Evolutionary conservation across 2,329 filamentous ascomycete species (phyloP), one percentile per base, ranked within the genome.

Genomic region (Aspergillus cejpii): DNA sequence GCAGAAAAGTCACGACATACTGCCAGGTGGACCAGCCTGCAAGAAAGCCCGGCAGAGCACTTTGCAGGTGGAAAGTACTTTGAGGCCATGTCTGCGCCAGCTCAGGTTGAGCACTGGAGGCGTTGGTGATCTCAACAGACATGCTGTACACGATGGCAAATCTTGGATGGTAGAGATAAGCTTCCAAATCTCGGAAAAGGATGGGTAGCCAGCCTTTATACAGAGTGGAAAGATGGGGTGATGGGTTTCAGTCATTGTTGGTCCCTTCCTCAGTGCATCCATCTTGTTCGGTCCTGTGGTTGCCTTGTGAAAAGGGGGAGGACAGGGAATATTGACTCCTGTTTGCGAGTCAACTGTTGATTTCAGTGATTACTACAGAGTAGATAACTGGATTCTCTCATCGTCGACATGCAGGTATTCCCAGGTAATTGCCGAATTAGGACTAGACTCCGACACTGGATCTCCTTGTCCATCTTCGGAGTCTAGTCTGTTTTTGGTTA

Each of bases 1-100:
- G 73, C 39, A 92, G 57, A 27, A 88, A 46, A 3, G 85, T 84
- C 46, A 56, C 47, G 2, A 52, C 26, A 14, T 60, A 58, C 28
- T 60, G 56, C 59, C 58, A 62, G 14, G 46, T 28, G 3, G 51
- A 85, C 63, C 41, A 83, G 55, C 41, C 39, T 5, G 33, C 6
- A 6, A 56, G 23, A 8, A 38, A 31, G 0, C 14, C 31, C 6
- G 36, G 24, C 8, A 56, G 1, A 5, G 38, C 10, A 17, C 8
- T 27, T 34, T 46, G 28, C 5, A 26, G 17, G 8, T 37, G 37
- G 6, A 23, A 11, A 7, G 31, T 29, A n/a, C 12, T 26, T 20
- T 37, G 15, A 37, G 40, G 23, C 44, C 48, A 52, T 41, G 36
- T 28, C 28, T 50, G 48, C 3, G 20, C 15, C 15, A 41, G 21